Percentiles rank a stretch among this genome's conserved stretches.
phyloP scores from a whole-genome alignment of 768 basidiomycete genomes.

The Termitomyces sp. region DNA sequence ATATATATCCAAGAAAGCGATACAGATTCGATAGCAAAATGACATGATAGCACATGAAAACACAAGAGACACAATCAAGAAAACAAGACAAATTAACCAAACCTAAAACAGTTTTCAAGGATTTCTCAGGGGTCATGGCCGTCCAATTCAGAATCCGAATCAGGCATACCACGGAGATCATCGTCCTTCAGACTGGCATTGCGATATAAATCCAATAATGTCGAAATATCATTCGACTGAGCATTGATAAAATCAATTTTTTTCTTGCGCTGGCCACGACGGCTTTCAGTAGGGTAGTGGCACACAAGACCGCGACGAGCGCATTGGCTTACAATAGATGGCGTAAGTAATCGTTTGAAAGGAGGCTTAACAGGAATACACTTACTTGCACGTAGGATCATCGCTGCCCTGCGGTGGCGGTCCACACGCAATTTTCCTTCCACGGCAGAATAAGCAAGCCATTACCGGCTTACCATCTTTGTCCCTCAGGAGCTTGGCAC shows the following conservation, averaged over 20 bases:
- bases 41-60: background rate
- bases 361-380: slow-evolving; percentile 5
- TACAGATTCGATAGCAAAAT: background rate
- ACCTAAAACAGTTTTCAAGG: no score
- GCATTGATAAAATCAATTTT: background rate
- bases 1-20: background rate
- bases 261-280: slow-evolving; percentile 11
- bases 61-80: background rate
- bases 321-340: slow-evolving; percentile 5
- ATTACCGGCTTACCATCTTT: slow-evolving; percentile 32
- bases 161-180: background rate
- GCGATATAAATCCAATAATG: background rate
- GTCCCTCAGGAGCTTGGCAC: slow-evolving; percentile 1
- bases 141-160: slow-evolving; percentile 1
- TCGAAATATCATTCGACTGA: background rate
- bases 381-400: slow-evolving; percentile 47
- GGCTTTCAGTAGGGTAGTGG: slow-evolving; percentile 10
- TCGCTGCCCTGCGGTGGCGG: slow-evolving; percentile 31
- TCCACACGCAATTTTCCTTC: slow-evolving; percentile 49
- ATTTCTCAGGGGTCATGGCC: background rate
- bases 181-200: background rate
- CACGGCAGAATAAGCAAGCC: slow-evolving; percentile 45
- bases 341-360: background rate
- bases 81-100: background rate
- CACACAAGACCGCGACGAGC: slow-evolving; percentile 6